These are phyloP conservation scores for Geotrichum aggregatum DNA, from an alignment of 1,139 yeast genomes.

Conservation along the genomic window DNA sequence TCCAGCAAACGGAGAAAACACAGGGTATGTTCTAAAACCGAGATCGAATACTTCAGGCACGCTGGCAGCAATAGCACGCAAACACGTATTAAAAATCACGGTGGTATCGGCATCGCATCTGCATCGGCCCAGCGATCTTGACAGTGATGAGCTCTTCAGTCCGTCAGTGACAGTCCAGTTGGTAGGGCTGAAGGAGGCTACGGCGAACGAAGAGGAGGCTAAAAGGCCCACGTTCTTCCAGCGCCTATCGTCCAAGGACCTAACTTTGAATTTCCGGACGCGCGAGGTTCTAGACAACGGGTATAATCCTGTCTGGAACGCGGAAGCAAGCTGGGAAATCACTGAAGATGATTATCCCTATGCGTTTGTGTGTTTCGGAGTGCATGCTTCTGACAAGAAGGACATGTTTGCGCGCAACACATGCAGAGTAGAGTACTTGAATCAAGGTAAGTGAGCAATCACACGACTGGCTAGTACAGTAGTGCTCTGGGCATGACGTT, in stretches of 20 bases:
- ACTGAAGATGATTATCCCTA: constrained; percentile 43
- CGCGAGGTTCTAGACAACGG: constrained; percentile 59
- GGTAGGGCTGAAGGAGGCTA: constrained; percentile 40
- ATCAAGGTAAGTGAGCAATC: constrained; percentile 42
- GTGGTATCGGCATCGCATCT: constrained; percentile 82
- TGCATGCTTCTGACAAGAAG: constrained; percentile 38
- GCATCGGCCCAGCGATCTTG: constrained; percentile 57
- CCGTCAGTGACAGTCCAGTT: constrained; percentile 60
- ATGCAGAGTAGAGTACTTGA: constrained; percentile 51
- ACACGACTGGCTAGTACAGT: background rate
- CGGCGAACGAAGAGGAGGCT: constrained; percentile 4
- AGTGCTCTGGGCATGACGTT: no score
- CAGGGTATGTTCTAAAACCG: constrained; percentile 83
- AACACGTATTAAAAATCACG: constrained; percentile 37
- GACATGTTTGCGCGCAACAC: constrained; percentile 56
- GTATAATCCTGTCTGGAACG: constrained; percentile 81
- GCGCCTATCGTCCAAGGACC: constrained; percentile 12
- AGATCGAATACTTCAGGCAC: no score
- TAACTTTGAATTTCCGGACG: constrained; percentile 29
- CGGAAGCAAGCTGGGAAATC: constrained; percentile 47
- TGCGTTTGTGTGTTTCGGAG: constrained; percentile 51
- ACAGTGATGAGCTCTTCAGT: constrained; percentile 45
- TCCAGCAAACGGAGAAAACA: constrained; percentile 45
- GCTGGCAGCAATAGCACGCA: background rate
- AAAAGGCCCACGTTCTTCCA: constrained; percentile 8